Conservation (phyloP, 2,329 filamentous ascomycete genomes). For the Trichophyton schoenleinii region DNA sequence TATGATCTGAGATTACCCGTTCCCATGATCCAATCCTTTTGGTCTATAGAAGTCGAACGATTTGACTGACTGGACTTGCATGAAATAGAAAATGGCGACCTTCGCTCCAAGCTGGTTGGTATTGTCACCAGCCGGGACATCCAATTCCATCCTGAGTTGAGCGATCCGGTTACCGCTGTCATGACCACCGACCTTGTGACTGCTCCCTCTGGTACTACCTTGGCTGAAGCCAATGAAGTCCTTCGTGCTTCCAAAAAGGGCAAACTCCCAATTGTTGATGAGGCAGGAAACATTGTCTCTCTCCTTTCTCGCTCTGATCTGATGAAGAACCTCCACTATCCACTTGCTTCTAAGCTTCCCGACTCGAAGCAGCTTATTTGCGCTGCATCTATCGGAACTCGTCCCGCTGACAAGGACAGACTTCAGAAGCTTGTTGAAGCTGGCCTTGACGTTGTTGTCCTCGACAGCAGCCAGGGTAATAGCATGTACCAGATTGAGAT, state of each 20-base stretch:
- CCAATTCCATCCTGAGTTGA: constrained; percentile 74
- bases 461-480: constrained; percentile 96
- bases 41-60: neutral
- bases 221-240: constrained; percentile 82
- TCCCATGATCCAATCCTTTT: constrained; percentile 8
- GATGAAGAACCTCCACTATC: constrained; percentile 98
- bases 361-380: constrained; percentile 96
- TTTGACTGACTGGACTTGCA: constrained; percentile 6
- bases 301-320: constrained; percentile 89
- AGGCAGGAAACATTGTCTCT: constrained; percentile 71
- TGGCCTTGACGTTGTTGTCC: constrained; percentile 84
- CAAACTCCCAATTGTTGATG: constrained; percentile 86
- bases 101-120: constrained; percentile 89
- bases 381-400: constrained; percentile 88
- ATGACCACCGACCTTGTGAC: constrained; percentile 96
- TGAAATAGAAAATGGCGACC: constrained; percentile 65
- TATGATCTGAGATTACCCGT: constrained; percentile 35
- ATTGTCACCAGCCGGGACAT: constrained; percentile 98
- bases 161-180: constrained; percentile 66
- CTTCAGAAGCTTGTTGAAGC: constrained; percentile 83
- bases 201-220: constrained; percentile 66
- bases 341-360: constrained; percentile 87
- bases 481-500: constrained; percentile 98
- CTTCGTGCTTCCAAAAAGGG: constrained; percentile 95
- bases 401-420: constrained; percentile 80